Base-by-base conservation (phyloP, 805 yeast genomes). In the Candida vaughaniae region DNA sequence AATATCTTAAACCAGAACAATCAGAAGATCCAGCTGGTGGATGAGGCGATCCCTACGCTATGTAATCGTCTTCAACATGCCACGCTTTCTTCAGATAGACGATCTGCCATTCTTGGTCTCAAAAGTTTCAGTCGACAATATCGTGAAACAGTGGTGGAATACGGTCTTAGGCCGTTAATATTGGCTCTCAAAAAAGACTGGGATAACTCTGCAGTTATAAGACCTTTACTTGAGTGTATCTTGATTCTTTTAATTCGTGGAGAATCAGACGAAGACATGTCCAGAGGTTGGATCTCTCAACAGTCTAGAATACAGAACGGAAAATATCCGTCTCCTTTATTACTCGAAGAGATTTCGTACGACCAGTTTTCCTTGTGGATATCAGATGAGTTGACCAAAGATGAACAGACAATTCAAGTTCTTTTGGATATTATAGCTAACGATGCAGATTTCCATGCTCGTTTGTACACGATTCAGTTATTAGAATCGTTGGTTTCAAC, bases 351-450 rank as follows among this genome's bases (percentile, higher is more conserved):
- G 29, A 73, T 71, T 3, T 61, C 67, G 4, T 76, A 79, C 9
- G 98, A 90, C 55, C 95, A 88, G 52, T 85, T 93, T 47, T 85
- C 96, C 0, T 63, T 90, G 38, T 90, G 97, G 95, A 85, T 93
- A 22, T 88, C 98, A 0, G 99, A 93, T 60, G 97, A 88, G 52
- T 67, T 93, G 49, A 84, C 90, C 1, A 90, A 85, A 42, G 61
- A 58, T 33, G 60, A 51, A 12, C 59, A 52, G 18, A 45, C 56
- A 14, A 42, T 68, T 26, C 39, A 45, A 14, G 45, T 56, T 25
- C 42, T 69, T 25, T 43, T 68, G 27, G 58, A 61, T 16, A 77
- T 81, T 17, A 56, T 82, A 6, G 66, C 73, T 17, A 69, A 68
- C 17, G 67, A 71, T 37, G 32, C 66, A 11, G 91, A 87, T 53